Base-by-base conservation (phyloP, 2,329 filamentous ascomycete species). In the Esteya vermicola region DNA sequence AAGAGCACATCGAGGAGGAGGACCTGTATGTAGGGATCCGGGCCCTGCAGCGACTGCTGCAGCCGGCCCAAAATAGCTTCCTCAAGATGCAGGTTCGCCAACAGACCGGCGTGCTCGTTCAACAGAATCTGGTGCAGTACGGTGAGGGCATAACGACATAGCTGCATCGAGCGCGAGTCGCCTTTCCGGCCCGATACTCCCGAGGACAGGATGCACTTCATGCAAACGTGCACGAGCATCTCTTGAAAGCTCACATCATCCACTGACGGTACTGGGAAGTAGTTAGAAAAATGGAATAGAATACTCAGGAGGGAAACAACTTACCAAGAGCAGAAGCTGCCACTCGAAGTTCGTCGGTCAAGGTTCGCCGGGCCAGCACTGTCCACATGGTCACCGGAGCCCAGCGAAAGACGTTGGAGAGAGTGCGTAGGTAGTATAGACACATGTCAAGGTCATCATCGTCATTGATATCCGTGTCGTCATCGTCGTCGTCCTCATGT, bases 1-100 rank as follows among this genome's bases (percentile, higher is more conserved):
- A 82, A 75, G 4, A 88, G 71, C n/a, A 84, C 77, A 51, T 88
- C 82, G 20, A 95, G 70, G 9, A 94, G 61, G 0, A 85, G 67
- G 13, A 81, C 77, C 51, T 93, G 86, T 1, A 89, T 70, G 39
- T 78, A 78, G 23, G 78, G 70, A 48, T 85, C 82, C 2, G 72
- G 61, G 6, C 70, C 66, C 28, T 67, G 57, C 18, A 85, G 62
- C 14, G 78, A 71, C 50, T 70, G 67, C 22, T 65, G 63, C 6
- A 93, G 67, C 46, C 75, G 72, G 25, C 79, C 74, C 43, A 91
- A 79, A 22, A 94, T 64, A 27, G 73, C 57, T 18, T 74, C 64
- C 51, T 93, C 85, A 9, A 93, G 63, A 40, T 81, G 75, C 9
- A 84, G 57, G n/a, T 67, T 64, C 16, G 69, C 66, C 8, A 86